Conservation (phyloP, 2,329 filamentous ascomycete species). For the Fusarium newnesense region DNA sequence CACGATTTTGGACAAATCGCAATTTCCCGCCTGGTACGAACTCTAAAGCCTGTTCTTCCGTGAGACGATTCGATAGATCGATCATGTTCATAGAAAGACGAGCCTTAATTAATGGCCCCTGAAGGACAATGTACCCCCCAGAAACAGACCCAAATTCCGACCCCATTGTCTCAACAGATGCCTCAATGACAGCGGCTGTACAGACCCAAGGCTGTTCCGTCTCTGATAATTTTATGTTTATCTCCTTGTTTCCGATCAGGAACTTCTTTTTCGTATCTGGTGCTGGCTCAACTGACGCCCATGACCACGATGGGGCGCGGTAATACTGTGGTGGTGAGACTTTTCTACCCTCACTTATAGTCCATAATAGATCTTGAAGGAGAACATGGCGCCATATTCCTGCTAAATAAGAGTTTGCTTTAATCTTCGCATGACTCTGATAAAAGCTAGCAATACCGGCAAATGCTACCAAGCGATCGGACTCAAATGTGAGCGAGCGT, state of each 20-base stretch:
- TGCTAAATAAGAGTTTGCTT: conserved; percentile 23
- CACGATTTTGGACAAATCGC: conserved; percentile 15
- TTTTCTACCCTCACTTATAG: conserved; percentile 26
- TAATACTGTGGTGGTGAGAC: conserved; percentile 25
- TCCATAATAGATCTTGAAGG: conserved; percentile 23
- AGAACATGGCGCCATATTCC: conserved; percentile 29
- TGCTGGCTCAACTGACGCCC: conserved; percentile 30
- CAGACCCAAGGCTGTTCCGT: conserved; percentile 16
- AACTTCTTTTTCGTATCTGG: conserved; percentile 1
- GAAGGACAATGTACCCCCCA: conserved; percentile 16
- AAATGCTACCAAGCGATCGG: conserved; percentile 30
- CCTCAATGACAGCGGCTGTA: conserved; percentile 4
- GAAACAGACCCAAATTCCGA: conserved; percentile 22
- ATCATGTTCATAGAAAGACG: conserved; percentile 17
- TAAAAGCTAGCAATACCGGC: conserved; percentile 28
- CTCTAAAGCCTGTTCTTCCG: conserved; percentile 25
- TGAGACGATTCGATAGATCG: conserved; percentile 21
- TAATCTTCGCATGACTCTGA: conserved; percentile 5
- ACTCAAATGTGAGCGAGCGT: conserved; percentile 29
- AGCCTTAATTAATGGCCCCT: conserved; percentile 27
- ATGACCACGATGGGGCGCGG: conserved; percentile 36
- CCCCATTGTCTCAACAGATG: conserved; percentile 9
- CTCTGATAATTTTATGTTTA: not conserved
- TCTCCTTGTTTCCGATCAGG: conserved; percentile 2
- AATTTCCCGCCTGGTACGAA: conserved; percentile 29